Evolutionary conservation across 1,284 basidiomycete species (phyloP), one percentile per base, ranked within the genome.

Genomic region (Erythrobasidium hasegawianum): DNA sequence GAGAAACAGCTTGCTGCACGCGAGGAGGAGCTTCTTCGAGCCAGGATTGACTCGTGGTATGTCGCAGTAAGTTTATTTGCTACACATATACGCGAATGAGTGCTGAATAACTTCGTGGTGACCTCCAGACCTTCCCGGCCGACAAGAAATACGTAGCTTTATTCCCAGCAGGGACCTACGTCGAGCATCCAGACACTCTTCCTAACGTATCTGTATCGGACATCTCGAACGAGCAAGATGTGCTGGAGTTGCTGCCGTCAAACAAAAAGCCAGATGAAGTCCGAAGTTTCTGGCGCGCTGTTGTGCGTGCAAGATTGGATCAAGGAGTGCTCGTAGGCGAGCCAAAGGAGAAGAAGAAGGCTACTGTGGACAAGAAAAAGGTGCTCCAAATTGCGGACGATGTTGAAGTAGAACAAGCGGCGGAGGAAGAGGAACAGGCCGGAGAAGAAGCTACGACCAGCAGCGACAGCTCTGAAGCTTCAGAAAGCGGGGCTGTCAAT

Each of bases 141-240:
- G 14, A 49, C 14, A 55, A 57, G 43, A 65, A 65, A 58, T 65
- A 65, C 56, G 56, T 65, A 16, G 41, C 62, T 4, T 41, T 65
- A 18, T 65, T 55, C 26, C 62, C 62, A 20, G 33, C 55, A n/a
- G 55, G 55, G 20, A 43, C 40, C 26, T 65, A 58, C 29, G 22
- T 58, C 40, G 61, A 64, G 22, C 45, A 45, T 39, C 39, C 39
- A 14, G 62, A 50, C 13, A 43, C 50, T 5, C 43, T 52, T 2
- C 56, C 55, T 40, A 33, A 24, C 11, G 53, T 64, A 1, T 38
- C 29, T 20, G 20, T 52, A 4, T 54, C 29, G 16, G 38, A 33
- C 41, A 27, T 56, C 27, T 8, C 39, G 9, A 20, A 57, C 3
- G 55, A 43, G 26, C 29, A 29, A 10, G 29, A 40, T 8, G 56